Evolutionary conservation across 495 filamentous ascomycete genomes (phyloP).

Genomic region (Penicillium coprophilum): DNA sequence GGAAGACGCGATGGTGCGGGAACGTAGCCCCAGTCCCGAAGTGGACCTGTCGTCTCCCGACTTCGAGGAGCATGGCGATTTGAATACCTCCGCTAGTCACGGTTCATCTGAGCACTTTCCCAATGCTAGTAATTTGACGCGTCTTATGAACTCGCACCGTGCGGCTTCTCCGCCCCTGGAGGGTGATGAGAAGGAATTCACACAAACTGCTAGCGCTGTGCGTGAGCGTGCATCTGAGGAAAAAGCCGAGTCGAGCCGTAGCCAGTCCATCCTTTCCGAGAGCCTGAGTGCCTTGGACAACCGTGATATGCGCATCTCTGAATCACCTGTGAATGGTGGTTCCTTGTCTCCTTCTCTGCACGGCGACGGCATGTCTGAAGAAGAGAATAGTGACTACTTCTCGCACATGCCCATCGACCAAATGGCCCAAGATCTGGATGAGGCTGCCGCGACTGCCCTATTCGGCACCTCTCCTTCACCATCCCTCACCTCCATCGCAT

Average conservation of each 20-base stretch:
- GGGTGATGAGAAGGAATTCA: slow-evolving; percentile 95
- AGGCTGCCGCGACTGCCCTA: slow-evolving; percentile 39
- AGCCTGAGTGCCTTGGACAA: slow-evolving; percentile 36
- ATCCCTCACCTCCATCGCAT: slow-evolving; percentile 46
- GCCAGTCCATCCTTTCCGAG: slow-evolving; percentile 39
- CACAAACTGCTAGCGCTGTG: slow-evolving; percentile 84
- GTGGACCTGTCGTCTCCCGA: slow-evolving; percentile 88
- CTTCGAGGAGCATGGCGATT: slow-evolving; percentile 68
- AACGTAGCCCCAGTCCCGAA: slow-evolving; percentile 84
- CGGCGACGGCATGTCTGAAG: slow-evolving; percentile 38
- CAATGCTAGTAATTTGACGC: slow-evolving; percentile 35
- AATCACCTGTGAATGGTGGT: slow-evolving; percentile 37
- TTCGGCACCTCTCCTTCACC: slow-evolving; percentile 50
- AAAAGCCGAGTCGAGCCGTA: slow-evolving; percentile 41
- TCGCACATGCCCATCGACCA: slow-evolving; percentile 34
- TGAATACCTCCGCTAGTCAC: slow-evolving; percentile 37
- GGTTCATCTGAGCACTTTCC: slow-evolving; percentile 48
- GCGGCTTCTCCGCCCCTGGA: slow-evolving; percentile 84
- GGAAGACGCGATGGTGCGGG: slow-evolving; percentile 66
- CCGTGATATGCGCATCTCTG: slow-evolving; percentile 29
- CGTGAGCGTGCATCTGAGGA: slow-evolving; percentile 68
- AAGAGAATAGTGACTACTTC: slow-evolving; percentile 45
- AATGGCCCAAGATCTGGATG: slow-evolving; percentile 33
- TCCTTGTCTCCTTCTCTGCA: slow-evolving; percentile 36
- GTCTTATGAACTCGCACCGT: slow-evolving; percentile 61